Percentiles rank a stretch among this genome's conserved stretches.
Conservation (phyloP, 208 protist species). For the Herpetomonas samuelpessoai region DNA sequence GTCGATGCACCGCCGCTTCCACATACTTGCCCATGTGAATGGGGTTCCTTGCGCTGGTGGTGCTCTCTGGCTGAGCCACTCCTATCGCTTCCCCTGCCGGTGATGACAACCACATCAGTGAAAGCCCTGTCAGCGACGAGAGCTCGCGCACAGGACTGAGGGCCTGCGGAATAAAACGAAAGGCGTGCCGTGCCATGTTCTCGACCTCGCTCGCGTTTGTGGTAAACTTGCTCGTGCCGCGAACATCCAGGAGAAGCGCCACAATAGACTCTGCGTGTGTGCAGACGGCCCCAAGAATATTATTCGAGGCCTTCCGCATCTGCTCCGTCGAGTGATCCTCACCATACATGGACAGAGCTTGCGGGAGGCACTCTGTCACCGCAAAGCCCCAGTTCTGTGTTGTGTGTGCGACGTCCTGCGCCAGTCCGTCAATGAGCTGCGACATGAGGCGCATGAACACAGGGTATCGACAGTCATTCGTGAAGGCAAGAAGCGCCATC, state of each 20-base stretch:
- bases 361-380: conserved; percentile 25
- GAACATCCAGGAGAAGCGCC: conserved; percentile 22
- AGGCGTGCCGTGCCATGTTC: neutral
- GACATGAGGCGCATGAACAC: conserved; percentile 42
- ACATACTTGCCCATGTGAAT: conserved; percentile 19
- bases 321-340: conserved; percentile 4
- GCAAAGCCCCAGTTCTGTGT: conserved; percentile 58
- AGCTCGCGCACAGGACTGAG: neutral
- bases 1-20: conserved; percentile 38
- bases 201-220: conserved; percentile 25
- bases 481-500: conserved; percentile 22
- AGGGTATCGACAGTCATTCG: conserved; percentile 22
- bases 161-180: neutral
- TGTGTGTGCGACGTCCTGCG: conserved; percentile 38
- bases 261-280: conserved; percentile 13
- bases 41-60: neutral
- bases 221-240: conserved; percentile 15
- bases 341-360: conserved; percentile 19
- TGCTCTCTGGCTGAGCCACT: neutral
- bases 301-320: conserved; percentile 4
- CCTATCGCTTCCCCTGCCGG: too few species aligned
- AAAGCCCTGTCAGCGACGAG: neutral
- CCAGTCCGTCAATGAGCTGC: conserved; percentile 34
- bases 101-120: neutral
- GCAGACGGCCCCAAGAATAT: conserved; percentile 7